Evolutionary conservation across 2,329 filamentous ascomycete species (phyloP).

Genomic region (Claviceps lovelessii): DNA sequence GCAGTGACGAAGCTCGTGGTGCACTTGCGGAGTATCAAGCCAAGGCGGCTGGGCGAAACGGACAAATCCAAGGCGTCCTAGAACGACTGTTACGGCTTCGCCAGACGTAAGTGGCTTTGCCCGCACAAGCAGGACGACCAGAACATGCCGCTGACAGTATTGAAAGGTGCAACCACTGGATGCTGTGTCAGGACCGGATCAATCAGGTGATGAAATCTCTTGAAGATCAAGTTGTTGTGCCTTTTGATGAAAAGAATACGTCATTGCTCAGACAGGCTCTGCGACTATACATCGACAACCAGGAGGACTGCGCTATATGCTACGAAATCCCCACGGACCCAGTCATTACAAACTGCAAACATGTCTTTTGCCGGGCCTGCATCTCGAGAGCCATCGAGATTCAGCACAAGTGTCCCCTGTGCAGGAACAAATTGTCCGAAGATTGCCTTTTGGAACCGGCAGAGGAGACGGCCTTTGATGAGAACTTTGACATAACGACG

Average conservation of each 20-base stretch:
- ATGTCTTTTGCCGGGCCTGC: conserved; percentile 62
- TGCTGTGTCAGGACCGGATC: conserved; percentile 62
- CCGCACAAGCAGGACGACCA: not conserved
- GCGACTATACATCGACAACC: conserved; percentile 61
- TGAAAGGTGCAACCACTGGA: conserved; percentile 67
- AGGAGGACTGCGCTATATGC: conserved; percentile 74
- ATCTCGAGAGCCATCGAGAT: conserved; percentile 60
- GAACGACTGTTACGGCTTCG: conserved; percentile 71
- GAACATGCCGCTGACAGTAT: not conserved
- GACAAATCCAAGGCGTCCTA: conserved; percentile 59
- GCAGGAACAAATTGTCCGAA: conserved; percentile 52
- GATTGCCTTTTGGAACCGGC: conserved; percentile 50
- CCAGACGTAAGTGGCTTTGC: conserved; percentile 40
- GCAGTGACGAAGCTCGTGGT: conserved; percentile 57
- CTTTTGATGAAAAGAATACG: conserved; percentile 57
- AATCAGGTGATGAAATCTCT: conserved; percentile 56
- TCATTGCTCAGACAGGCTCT: conserved; percentile 61
- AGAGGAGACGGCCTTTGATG: conserved; percentile 33
- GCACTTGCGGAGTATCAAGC: conserved; percentile 47
- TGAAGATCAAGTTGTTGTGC: conserved; percentile 51
- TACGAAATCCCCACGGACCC: conserved; percentile 57
- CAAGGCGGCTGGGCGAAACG: conserved; percentile 27
- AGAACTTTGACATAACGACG: conserved; percentile 44
- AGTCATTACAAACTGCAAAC: conserved; percentile 74
- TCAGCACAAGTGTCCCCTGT: conserved; percentile 75